A percentile compares a stretch with the other conserved stretches of the same genome.
Evolutionary conservation across 768 basidiomycete species (phyloP).

Genomic region (Postia placenta): DNA sequence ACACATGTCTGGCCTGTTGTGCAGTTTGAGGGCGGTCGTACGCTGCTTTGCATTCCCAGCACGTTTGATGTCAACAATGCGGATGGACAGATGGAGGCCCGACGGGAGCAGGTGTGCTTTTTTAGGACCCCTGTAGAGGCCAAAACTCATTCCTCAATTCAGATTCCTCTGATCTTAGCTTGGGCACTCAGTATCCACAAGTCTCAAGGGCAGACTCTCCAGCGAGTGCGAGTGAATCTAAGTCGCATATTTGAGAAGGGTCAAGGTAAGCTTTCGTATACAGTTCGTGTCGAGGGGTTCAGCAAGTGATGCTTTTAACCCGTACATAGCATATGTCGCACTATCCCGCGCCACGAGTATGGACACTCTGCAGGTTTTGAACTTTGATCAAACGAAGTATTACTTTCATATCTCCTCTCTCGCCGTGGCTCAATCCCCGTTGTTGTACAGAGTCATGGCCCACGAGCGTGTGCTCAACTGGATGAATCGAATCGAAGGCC

Average conservation of each 20-base stretch:
- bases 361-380: constrained; percentile 56
- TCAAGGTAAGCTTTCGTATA: constrained; percentile 63
- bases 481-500: too few relatives aligned
- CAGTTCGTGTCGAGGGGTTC: too few relatives aligned
- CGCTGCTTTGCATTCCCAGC: constrained; percentile 43
- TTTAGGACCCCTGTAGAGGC: constrained; percentile 1
- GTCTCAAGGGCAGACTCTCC: constrained; percentile 85
- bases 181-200: constrained; percentile 91
- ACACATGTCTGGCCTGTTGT: constrained; percentile 49
- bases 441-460: constrained; percentile 45
- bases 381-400: constrained; percentile 56
- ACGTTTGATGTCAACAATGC: constrained; percentile 64
- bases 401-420: neutral
- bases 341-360: constrained; percentile 70
- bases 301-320: neutral
- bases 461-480: constrained; percentile 60
- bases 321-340: constrained; percentile 54
- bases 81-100: constrained; percentile 51
- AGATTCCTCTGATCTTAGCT: constrained; percentile 63
- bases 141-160: neutral
- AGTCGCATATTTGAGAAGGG: constrained; percentile 73
- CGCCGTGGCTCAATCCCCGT: neutral
- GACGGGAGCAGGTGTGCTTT: constrained; percentile 44
- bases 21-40: constrained; percentile 44
- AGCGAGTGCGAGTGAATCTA: constrained; percentile 78